Conservation (phyloP, 208 protist species). For the Trypanosoma cruzi region DNA sequence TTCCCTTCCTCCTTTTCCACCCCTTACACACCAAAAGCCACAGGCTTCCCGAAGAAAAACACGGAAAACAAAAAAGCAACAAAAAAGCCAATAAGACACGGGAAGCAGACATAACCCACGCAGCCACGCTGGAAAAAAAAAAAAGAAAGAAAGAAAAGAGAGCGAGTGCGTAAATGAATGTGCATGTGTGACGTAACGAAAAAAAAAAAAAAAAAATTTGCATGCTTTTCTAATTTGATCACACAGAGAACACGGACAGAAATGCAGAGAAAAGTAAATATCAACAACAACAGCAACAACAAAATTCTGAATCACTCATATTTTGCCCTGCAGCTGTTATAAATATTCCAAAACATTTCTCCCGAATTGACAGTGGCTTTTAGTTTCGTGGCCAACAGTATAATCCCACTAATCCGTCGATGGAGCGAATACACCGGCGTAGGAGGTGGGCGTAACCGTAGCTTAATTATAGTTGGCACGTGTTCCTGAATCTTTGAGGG, state of each 20-base stretch:
- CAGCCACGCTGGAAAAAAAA: neutral
- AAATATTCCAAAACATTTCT: slow-evolving; percentile 78
- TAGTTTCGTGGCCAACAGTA: slow-evolving; percentile 93
- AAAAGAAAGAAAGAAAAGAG: neutral
- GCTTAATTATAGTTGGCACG: slow-evolving; percentile 94
- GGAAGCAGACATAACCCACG: neutral
- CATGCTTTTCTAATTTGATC: too few species aligned
- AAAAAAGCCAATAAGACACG: neutral
- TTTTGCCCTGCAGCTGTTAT: slow-evolving; percentile 25
- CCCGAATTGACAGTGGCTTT: slow-evolving; percentile 72
- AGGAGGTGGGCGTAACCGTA: slow-evolving; percentile 87
- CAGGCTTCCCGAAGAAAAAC: neutral
- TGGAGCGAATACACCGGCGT: slow-evolving; percentile 96
- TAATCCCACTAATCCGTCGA: slow-evolving; percentile 94
- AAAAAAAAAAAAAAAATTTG: neutral
- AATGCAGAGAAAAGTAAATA: slow-evolving; percentile 20
- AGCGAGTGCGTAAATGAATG: neutral
- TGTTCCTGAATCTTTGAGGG: slow-evolving; percentile 77
- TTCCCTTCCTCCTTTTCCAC: neutral
- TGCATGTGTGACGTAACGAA: neutral
- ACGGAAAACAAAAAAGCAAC: neutral
- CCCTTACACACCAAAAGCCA: neutral
- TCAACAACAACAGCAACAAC: too few species aligned
- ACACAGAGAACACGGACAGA: slow-evolving; percentile 14
- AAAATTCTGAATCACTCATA: too few species aligned